Base-by-base conservation (phyloP, 169 alveolate genomes). In the Plasmodium adleri region DNA sequence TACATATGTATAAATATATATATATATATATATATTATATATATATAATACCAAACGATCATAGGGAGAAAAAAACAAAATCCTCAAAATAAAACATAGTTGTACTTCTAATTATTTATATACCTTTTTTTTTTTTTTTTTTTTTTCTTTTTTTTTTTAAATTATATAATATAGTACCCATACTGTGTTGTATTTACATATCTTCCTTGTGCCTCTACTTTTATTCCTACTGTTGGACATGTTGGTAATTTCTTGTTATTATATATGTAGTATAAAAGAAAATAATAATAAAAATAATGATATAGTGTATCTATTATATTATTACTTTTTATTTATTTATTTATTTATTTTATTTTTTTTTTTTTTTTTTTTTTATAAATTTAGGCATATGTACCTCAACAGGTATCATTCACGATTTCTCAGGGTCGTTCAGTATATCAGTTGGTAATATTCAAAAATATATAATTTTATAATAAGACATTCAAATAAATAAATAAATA, bases 191-290 rank as follows among this genome's bases (percentile, higher is more conserved):
- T 74, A 50, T 74, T 74, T 8, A 8, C 88, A 8, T 74, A 74
- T 64, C 88, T 74, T 8, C 88, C 88, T 20, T 74, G 72, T 50
- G 58, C 39, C 49, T 74, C 88, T 3, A 74, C 88, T 1, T 74
- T 74, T 52, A 74, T 74, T 66, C 88, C 88, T 20, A n/a, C 62
- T 12, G 39, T 74, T 54, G 88, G 88, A 9, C 88, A 74, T 43
- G 73, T 74, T 64, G 88, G 88, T 74, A 74, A 74, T 22, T 60
- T 17, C 32, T 60, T 15, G 12, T 24, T 60, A 60, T 60, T 60
- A n/a, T 54, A 4, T n/a, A 50, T 50, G 63, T 28, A 28, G 39
- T 28, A 63, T 63, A 26, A 63, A 50, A 63, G 0, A 15, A 22
- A 0, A 24, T 63, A 22, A 26, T 8, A 62, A 12, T 45, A 0